Evolutionary conservation across 139 green algal genomes (phyloP), one percentile per base, ranked within the genome.

Genomic region (Pseudopediastrum boryanum): DNA sequence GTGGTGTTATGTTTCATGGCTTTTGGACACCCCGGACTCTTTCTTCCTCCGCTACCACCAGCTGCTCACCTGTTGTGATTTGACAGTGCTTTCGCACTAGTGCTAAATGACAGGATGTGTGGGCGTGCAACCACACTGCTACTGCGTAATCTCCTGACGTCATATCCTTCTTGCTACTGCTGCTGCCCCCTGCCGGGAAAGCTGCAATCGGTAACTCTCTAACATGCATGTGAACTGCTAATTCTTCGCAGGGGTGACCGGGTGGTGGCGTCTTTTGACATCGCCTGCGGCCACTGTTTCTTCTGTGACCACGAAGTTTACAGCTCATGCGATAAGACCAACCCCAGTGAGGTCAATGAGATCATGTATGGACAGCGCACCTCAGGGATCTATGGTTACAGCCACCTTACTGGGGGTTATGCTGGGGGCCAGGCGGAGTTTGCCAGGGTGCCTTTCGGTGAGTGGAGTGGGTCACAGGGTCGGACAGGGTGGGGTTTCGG

Each of bases 401-500:
- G 68, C 2, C 87, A 92, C 77, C 43, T 94, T 35, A 92, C 85
- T 5, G 89, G 90, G 23, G 88, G 89, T 41, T 93, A 80, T 56
- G 78, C 85, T n/a, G 91, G 91, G 7, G 90, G 91, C 8, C 91
- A 95, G 85, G 90, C 91, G 0, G 90, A 94, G 67, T 94, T 86
- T 48, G 88, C 84, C 27, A 77, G 90, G 0, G 90, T 94, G 42
- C 90, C 87, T 0, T 85, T 91, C 64, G 90, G 84, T 91, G 78
- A 59, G 83, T 21, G 2, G 27, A 13, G 19, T 29, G n/a, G n/a
- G n/a, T n/a, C n/a, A n/a, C n/a, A n/a, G n/a, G n/a, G n/a, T n/a
- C n/a, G n/a, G n/a, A n/a, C n/a, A n/a, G n/a, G n/a, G n/a, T n/a
- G n/a, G n/a, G n/a, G n/a, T n/a, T n/a, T n/a, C n/a, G n/a, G n/a